Percentiles rank a stretch among this genome's conserved stretches.
Conservation (phyloP, 2,329 filamentous ascomycete genomes). For the Ophiosphaerella narmari region DNA sequence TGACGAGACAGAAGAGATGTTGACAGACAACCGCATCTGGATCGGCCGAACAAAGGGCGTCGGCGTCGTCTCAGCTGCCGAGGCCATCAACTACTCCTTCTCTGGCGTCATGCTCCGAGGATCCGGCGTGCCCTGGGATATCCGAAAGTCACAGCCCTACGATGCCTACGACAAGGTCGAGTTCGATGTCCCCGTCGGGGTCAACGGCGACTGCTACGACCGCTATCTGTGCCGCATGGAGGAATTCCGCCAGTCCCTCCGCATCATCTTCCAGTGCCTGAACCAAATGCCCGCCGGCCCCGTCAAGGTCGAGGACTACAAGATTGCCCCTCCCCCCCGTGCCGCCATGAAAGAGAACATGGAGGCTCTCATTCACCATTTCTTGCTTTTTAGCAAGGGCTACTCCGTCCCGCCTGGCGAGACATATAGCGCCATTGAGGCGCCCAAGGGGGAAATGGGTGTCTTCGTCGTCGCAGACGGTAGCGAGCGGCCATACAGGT, state of each 20-base stretch:
- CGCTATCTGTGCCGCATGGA: conserved; percentile 99
- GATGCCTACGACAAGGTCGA: conserved; percentile 98
- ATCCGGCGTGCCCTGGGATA: conserved; percentile 92
- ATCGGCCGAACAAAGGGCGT: conserved; percentile 88
- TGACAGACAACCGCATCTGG: conserved; percentile 99
- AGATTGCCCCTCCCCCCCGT: conserved; percentile 93
- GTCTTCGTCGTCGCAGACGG: conserved; percentile 96
- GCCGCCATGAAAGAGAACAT: conserved; percentile 99
- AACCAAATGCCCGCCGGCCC: conserved; percentile 98
- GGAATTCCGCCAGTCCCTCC: conserved; percentile 96
- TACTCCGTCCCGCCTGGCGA: conserved; percentile 96
- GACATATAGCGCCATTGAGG: conserved; percentile 97
- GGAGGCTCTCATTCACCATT: conserved; percentile 99
- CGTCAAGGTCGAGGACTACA: conserved; percentile 97
- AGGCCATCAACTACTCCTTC: conserved; percentile 97
- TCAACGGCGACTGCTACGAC: conserved; percentile 99
- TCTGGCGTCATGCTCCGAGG: conserved; percentile 97
- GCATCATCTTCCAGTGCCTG: conserved; percentile 97
- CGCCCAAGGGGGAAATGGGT: conserved; percentile 99
- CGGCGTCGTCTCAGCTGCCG: conserved; percentile 86
- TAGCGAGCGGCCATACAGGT: conserved; percentile 90
- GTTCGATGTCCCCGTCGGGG: conserved; percentile 94
- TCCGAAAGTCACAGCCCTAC: conserved; percentile 96
- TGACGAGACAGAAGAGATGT: conserved; percentile 97
- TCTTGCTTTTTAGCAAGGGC: conserved; percentile 97